Percentiles rank a stretch among this genome's conserved stretches.
Conservation (phyloP, 495 filamentous ascomycete genomes). For the Melanomma pulvis-pyrius region DNA sequence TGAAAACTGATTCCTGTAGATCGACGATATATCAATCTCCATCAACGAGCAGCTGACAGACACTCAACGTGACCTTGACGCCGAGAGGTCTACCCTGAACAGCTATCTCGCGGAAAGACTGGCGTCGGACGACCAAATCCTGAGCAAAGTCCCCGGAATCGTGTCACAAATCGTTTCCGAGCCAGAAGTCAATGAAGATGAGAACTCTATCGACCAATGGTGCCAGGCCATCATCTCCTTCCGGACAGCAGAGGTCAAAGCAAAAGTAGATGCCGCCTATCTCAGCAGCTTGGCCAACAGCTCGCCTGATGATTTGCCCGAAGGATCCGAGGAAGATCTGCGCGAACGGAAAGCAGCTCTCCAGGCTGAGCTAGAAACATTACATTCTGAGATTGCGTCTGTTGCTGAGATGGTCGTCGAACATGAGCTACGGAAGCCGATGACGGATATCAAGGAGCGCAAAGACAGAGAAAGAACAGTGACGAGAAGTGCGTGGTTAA, state of each 20-base stretch:
- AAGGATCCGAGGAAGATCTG: constrained; percentile 11
- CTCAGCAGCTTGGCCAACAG: constrained; percentile 9
- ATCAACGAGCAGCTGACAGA: constrained; percentile 32
- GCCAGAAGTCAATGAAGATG: constrained; percentile 12
- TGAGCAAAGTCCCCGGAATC: constrained; percentile 43
- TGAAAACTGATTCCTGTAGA: constrained; percentile 13
- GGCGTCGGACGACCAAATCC: constrained; percentile 43
- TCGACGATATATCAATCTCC: constrained; percentile 38
- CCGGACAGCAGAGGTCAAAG: constrained; percentile 37
- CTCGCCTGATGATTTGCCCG: neutral
- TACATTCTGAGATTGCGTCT: constrained; percentile 41
- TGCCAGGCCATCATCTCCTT: constrained; percentile 41
- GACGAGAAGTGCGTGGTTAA: constrained; percentile 27
- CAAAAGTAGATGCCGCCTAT: constrained; percentile 38
- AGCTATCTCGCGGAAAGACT: constrained; percentile 36
- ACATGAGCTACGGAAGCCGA: constrained; percentile 34
- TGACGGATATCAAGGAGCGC: constrained; percentile 24
- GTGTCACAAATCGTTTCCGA: constrained; percentile 32
- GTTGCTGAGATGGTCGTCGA: constrained; percentile 45
- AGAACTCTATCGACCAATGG: constrained; percentile 41
- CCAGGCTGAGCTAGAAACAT: constrained; percentile 36
- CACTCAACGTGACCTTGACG: constrained; percentile 30
- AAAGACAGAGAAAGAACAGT: constrained; percentile 26
- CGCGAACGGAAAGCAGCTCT: constrained; percentile 37
- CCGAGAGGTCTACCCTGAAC: constrained; percentile 23